phyloP scores from a whole-genome alignment of 192 early-diverging fungal species.

The Mycoemilia scoparia region DNA sequence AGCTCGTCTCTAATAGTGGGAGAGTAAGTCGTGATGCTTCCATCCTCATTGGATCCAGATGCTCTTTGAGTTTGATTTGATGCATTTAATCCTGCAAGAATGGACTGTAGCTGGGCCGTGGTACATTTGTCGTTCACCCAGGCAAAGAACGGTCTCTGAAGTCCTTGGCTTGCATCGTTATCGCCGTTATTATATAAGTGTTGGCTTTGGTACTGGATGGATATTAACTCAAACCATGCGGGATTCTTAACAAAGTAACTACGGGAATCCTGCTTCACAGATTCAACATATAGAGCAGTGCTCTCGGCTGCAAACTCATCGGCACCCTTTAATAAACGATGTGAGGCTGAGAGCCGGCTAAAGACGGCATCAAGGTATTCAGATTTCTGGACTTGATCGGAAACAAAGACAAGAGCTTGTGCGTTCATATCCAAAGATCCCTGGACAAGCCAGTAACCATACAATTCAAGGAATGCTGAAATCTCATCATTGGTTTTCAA shows the following conservation, averaged over 20 bases:
- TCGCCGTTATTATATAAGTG: not conserved
- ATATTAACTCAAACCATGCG: conserved; percentile 2
- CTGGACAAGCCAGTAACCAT: conserved; percentile 5
- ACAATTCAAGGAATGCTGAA: conserved; percentile 16
- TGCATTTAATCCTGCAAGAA: conserved; percentile 3
- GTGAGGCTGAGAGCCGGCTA: not conserved
- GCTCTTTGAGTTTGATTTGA: too few relatives aligned
- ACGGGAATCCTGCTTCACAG: not conserved
- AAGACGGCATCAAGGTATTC: conserved; percentile 4
- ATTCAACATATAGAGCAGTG: too few relatives aligned
- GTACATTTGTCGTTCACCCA: conserved; percentile 5
- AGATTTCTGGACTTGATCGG: not conserved
- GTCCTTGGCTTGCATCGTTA: too few relatives aligned
- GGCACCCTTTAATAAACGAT: too few relatives aligned
- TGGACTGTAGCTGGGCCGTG: conserved; percentile 1
- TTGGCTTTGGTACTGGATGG: conserved; percentile 1
- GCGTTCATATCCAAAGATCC: conserved; percentile 1
- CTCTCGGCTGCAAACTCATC: too few relatives aligned
- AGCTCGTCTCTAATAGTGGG: conserved; percentile 11
- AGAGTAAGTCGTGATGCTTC: conserved; percentile 4
- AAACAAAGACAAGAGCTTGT: not conserved
- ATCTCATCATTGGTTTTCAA: conserved; percentile 3
- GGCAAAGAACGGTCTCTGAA: conserved; percentile 1
- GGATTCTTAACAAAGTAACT: not conserved
- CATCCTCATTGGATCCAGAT: too few relatives aligned